Evolutionary conservation across 1,284 basidiomycete species (phyloP).

Genomic region (Apiotrichum siamense): DNA sequence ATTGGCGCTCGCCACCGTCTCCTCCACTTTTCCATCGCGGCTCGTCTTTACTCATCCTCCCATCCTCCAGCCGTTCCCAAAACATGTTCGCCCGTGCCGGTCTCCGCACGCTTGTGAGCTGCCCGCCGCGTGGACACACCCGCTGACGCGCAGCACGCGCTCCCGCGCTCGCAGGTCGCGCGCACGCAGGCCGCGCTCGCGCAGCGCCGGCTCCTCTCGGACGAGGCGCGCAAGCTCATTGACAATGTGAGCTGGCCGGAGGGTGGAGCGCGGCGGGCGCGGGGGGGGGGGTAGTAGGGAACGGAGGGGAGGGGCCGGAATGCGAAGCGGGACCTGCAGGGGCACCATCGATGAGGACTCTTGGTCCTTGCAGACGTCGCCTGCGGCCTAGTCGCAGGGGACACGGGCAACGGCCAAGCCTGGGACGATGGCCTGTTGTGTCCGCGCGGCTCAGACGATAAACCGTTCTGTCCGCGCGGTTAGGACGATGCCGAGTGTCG

Average conservation of each 20-base stretch:
- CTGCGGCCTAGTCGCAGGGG: no score
- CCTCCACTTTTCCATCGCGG: not conserved
- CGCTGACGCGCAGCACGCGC: slow-evolving; percentile 36
- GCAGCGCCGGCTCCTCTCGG: slow-evolving; percentile 46
- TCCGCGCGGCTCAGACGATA: no score
- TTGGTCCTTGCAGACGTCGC: no score
- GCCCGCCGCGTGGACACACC: not conserved
- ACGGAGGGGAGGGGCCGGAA: no score
- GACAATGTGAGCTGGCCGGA: slow-evolving; percentile 49
- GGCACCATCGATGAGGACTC: no score
- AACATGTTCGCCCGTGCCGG: slow-evolving; percentile 45
- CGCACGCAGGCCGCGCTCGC: slow-evolving; percentile 28
- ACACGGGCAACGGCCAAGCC: no score
- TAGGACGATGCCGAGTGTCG: no score
- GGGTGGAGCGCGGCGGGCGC: not conserved
- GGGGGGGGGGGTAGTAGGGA: not conserved
- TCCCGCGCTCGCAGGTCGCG: slow-evolving; percentile 36
- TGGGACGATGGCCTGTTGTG: no score
- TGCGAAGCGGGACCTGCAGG: no score
- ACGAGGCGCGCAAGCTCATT: slow-evolving; percentile 50
- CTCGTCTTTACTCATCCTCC: not conserved
- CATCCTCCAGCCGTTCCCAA: not conserved
- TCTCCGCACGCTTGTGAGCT: slow-evolving; percentile 40
- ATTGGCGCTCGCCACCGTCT: not conserved
- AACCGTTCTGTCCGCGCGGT: no score